Base-by-base conservation (phyloP, 345 rosid species). In the Euclidium syriacum region DNA sequence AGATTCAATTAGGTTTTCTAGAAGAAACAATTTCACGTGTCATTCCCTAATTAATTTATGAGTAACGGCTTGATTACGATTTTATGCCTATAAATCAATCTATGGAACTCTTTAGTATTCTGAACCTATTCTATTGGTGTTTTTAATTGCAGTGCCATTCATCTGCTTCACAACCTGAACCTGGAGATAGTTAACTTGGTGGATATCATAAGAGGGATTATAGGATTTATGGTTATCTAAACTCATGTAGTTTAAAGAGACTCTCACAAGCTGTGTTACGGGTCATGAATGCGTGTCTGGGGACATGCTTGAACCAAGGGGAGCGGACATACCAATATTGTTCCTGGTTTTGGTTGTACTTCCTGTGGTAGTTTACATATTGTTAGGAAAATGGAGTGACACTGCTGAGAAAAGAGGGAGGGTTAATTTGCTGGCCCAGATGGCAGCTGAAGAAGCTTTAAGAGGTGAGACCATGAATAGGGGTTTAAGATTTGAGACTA, bases 221-320 rank as follows among this genome's bases (percentile, higher is more conserved):
- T 43, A 55, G 34, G 51, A 49, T 43, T 43, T 62, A 35, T 32
- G 71, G 70, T 57, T 62, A 52, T 57, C 7, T 73, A 58, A 57
- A n/a, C 51, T 53, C 46, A 34, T 71, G 61, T 77, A 75, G 77
- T 70, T 52, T 70, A 34, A 43, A 29, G 58, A 68, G 74, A 63
- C 62, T 64, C 54, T 60, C 56, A 34, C 38, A 62, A 61, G 55
- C 15, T 57, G 65, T 64, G 24, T 36, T 48, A 38, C 68, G 75
- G 90, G 96, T 77, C 80, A 88, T 88, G 96, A 85, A 81, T 73
- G 79, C 76, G 85, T 77, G 82, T 71, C 75, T 72, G 70, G 64
- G 88, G 87, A 81, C 86, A 88, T 88, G 96, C 96, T 88, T 30
- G 85, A 88, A 79, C 90, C 96, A 82, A 88, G 88, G 88, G 94